Evolutionary conservation across 1,284 basidiomycete species (phyloP).

Genomic region (Apiotrichum veenhuisii): DNA sequence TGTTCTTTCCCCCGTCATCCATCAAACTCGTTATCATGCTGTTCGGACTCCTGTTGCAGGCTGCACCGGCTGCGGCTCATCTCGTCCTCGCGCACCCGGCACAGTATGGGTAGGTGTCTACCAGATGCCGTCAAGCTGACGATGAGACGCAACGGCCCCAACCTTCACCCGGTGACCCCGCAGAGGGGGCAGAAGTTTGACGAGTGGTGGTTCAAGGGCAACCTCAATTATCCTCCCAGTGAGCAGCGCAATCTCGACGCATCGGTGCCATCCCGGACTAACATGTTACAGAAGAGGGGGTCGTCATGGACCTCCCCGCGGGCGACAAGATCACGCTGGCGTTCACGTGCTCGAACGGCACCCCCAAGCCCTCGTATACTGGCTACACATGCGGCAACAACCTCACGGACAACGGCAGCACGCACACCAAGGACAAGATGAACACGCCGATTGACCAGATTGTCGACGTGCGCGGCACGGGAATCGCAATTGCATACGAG

Average conservation of each 20-base stretch:
- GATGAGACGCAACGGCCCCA: conserved; percentile 5
- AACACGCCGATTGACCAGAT: background rate
- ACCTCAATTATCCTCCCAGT: conserved; percentile 37
- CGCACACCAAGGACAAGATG: conserved; percentile 1
- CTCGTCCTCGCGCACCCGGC: conserved; percentile 38
- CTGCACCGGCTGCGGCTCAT: conserved; percentile 26
- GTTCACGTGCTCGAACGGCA: conserved; percentile 39
- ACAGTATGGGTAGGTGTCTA: conserved; percentile 39
- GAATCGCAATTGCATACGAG: conserved; percentile 66
- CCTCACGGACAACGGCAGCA: background rate
- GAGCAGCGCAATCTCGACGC: too few relatives aligned
- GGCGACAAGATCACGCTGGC: conserved; percentile 38
- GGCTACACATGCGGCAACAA: background rate
- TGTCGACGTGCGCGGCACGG: conserved; percentile 7
- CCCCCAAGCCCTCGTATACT: conserved; percentile 13
- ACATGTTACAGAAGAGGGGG: conserved; percentile 15
- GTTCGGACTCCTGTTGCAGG: background rate
- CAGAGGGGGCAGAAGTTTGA: conserved; percentile 54
- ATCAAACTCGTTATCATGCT: background rate
- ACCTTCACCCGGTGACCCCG: background rate
- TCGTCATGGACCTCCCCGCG: conserved; percentile 41
- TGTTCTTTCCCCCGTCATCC: too few relatives aligned
- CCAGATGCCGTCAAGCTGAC: background rate
- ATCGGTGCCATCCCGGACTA: background rate
- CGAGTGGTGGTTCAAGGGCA: conserved; percentile 65